A percentile compares a stretch with the other conserved stretches of the same genome.
Conservation (phyloP, 805 yeast genomes). For the Ogataea haglerorum region DNA sequence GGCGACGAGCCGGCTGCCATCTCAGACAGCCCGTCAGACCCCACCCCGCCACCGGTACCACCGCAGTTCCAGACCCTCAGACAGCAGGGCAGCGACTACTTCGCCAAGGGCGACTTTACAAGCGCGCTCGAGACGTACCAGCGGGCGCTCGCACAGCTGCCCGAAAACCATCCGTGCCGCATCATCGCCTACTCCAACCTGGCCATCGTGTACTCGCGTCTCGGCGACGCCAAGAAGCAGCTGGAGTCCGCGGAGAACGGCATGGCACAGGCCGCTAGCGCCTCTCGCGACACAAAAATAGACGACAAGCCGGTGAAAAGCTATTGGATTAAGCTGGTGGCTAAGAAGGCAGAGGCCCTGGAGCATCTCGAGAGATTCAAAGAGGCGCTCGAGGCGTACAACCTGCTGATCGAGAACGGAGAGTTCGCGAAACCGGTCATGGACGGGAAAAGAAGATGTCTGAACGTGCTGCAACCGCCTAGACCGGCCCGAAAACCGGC, state of each 20-base stretch:
- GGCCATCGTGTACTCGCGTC: constrained; percentile 59
- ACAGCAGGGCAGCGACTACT: constrained; percentile 57
- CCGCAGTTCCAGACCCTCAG: constrained; percentile 46
- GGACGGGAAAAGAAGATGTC: constrained; percentile 83
- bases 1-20: constrained; percentile 1
- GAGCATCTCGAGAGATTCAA: constrained; percentile 74
- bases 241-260: constrained; percentile 47
- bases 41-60: neutral
- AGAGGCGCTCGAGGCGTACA: constrained; percentile 62
- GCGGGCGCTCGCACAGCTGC: constrained; percentile 47
- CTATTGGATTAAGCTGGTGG: constrained; percentile 69
- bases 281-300: constrained; percentile 35
- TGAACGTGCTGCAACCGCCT: constrained; percentile 55
- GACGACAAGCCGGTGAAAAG: constrained; percentile 55
- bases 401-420: constrained; percentile 63
- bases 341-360: constrained; percentile 75
- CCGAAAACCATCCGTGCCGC: constrained; percentile 59
- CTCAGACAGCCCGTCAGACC: neutral
- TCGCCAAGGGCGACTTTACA: constrained; percentile 79
- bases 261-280: constrained; percentile 26
- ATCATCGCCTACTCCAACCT: constrained; percentile 74
- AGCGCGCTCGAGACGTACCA: constrained; percentile 61
- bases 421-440: constrained; percentile 57
- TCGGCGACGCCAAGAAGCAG: constrained; percentile 65
- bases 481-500: constrained; percentile 31